Evolutionary conservation across 1,284 basidiomycete genomes (phyloP), one percentile per base, ranked within the genome.

Genomic region (Porogramme epimiltina): DNA sequence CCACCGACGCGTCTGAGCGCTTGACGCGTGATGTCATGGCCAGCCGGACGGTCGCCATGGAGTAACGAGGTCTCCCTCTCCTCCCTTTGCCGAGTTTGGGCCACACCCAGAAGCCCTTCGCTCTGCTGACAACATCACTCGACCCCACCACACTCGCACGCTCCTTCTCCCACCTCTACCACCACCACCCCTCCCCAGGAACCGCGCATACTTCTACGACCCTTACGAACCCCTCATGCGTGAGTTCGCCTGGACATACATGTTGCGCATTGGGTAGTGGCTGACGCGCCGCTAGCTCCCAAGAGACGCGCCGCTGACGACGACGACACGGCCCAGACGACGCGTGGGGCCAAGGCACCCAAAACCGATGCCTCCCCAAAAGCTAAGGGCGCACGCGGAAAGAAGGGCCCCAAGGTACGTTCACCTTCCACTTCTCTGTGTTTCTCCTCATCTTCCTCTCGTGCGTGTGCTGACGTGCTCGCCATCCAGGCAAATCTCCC

Each of bases 261-360:
- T 13, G 28, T 31, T 31, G 13, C 28, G 13, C 13, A 6, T 13
- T 31, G n/a, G n/a, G n/a, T n/a, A 8, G 22, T 28, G 16, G 40
- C 47, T 45, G 28, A 49, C 40, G 23, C 36, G 18, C 25, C 19
- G 15, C n/a, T 42, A 59, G 43, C 62, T 73, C 78, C 75, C 40
- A 75, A 69, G 53, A 82, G 82, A 67, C 75, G 79, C 54, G 67
- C 72, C 50, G 71, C 77, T 43, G 72, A 73, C 18, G 77, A 75
- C 16, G 73, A 74, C 16, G 66, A 62, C 37, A 57, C 71, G 9
- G 61, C 59, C 19, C 63, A 68, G 13, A 77, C 78, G 24, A 66
- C 68, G 45, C 77, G 79, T 47, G 70, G 75, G 34, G 68, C 77
- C 15, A 82, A 82, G 64, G 70, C 70, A 6, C 71, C 78, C 38